These are phyloP conservation scores for Ambrosiella beaveri DNA, from an alignment of 2,329 filamentous ascomycete species.

Conservation along the genomic window DNA sequence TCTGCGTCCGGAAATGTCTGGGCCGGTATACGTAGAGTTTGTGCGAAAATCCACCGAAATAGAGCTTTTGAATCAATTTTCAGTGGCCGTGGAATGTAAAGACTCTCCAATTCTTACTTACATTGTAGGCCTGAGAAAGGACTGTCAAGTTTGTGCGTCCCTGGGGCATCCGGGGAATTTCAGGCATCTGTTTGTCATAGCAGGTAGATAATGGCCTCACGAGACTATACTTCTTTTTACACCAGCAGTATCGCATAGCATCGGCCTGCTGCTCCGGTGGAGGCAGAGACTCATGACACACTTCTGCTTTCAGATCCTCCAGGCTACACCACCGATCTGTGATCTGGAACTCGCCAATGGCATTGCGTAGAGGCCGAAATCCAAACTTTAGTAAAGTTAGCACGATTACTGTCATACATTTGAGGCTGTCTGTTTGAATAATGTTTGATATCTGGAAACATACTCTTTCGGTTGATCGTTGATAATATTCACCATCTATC, in stretches of 20 bases:
- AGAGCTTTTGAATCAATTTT: conserved; percentile 28
- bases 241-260: background rate
- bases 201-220: background rate
- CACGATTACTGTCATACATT: background rate
- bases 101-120: conserved; percentile 18
- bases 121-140: conserved; percentile 40
- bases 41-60: conserved; percentile 41
- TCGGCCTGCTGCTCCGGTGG: background rate
- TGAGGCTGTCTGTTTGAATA: no score
- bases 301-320: background rate
- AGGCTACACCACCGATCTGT: background rate
- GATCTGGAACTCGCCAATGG: background rate
- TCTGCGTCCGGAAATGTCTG: conserved; percentile 28
- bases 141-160: conserved; percentile 40
- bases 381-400: background rate
- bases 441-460: no score
- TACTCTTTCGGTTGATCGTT: background rate
- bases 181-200: background rate
- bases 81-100: background rate
- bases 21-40: conserved; percentile 40
- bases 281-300: background rate
- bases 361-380: background rate
- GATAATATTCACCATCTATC: background rate
- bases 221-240: background rate
- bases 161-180: conserved; percentile 17